phyloP scores from a whole-genome alignment of 345 rosid species.

The Populus tremula region DNA sequence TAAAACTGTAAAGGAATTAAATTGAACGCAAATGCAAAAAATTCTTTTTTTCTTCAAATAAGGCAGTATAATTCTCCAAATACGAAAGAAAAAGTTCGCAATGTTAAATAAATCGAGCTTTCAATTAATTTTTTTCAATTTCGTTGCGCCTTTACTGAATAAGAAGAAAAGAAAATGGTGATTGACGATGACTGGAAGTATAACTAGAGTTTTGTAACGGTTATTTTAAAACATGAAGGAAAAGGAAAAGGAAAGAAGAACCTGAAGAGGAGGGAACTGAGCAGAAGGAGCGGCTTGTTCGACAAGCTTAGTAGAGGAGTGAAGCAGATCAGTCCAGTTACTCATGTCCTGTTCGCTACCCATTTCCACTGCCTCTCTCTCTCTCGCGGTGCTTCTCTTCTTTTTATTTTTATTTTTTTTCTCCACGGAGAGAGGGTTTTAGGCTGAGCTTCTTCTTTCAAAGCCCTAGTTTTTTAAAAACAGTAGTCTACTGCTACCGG shows the following conservation, averaged over 20 bases:
- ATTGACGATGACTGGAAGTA: neutral
- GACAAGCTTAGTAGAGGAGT: conserved; percentile 88
- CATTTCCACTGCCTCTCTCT: conserved; percentile 30
- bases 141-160: neutral
- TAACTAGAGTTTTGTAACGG: neutral
- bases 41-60: neutral
- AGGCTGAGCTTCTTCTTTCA: neutral
- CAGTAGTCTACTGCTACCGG: too few species aligned
- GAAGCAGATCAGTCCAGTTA: conserved; percentile 91
- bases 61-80: neutral
- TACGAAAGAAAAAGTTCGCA: neutral
- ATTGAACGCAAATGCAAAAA: neutral
- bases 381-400: neutral
- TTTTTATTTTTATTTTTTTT: neutral
- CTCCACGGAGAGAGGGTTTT: neutral
- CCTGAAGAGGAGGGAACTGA: conserved; percentile 99
- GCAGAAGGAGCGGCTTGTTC: conserved; percentile 97
- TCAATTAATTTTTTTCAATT: neutral
- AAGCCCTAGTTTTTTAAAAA: too few species aligned
- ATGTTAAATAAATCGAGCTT: neutral
- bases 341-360: conserved; percentile 79
- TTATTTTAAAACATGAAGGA: neutral
- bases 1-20: neutral
- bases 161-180: neutral
- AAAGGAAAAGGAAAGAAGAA: conserved; percentile 16